Percentiles rank a stretch among this genome's conserved stretches.
phyloP scores from a whole-genome alignment of 1,284 basidiomycete species.

The Puccinia polysora region DNA sequence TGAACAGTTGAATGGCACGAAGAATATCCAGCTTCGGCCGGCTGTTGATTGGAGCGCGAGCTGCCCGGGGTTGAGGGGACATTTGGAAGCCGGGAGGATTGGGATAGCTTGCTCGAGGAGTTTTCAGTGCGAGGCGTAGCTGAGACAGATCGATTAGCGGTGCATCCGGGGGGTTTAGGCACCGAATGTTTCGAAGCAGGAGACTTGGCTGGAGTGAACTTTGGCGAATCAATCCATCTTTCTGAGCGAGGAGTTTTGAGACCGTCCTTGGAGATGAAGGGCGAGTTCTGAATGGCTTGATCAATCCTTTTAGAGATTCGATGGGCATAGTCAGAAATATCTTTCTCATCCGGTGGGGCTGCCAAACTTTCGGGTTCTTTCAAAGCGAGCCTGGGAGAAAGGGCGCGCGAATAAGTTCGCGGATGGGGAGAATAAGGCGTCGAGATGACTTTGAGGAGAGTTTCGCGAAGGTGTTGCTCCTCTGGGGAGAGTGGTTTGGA shows the following conservation, averaged over 20 bases:
- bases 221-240: not conserved
- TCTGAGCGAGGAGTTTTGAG: not conserved
- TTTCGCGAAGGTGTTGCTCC: constrained; percentile 21
- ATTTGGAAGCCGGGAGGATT: too few species aligned
- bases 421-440: not conserved
- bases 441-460: constrained; percentile 13
- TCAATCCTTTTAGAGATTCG: constrained; percentile 17
- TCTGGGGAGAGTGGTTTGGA: constrained; percentile 19
- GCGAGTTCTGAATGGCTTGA: constrained; percentile 27
- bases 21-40: too few species aligned
- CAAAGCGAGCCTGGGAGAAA: not conserved
- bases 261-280: not conserved
- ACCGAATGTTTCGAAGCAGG: constrained; percentile 12
- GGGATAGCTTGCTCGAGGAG: too few species aligned
- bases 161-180: not conserved
- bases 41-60: too few species aligned
- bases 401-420: not conserved
- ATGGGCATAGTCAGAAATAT: constrained; percentile 8
- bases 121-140: too few species aligned
- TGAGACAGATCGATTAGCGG: not conserved
- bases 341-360: not conserved
- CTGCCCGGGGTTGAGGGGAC: too few species aligned
- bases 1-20: not conserved
- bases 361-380: not conserved
- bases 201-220: not conserved